A percentile compares a stretch with the other conserved stretches of the same genome.
Conservation (phyloP, 225 moss, liverwort and hornwort genomes). For the Physcomitrium patens region DNA sequence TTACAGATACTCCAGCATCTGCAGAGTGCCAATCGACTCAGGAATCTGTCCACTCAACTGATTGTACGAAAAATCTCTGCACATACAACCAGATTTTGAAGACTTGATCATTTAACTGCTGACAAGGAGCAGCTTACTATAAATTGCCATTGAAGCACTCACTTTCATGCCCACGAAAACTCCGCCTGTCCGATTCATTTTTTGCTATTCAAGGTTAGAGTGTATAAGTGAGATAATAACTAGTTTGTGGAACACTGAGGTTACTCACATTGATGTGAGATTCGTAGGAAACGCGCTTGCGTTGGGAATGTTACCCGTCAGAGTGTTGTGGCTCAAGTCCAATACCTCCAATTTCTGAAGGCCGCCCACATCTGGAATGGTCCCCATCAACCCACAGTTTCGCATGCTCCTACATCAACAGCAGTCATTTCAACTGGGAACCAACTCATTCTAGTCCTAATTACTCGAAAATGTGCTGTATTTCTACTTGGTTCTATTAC, state of each 20-base stretch:
- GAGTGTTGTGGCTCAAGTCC: conserved; percentile 52
- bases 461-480: too few relatives aligned
- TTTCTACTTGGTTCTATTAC: too few relatives aligned
- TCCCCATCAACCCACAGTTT: conserved; percentile 57
- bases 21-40: conserved; percentile 40
- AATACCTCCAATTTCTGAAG: conserved; percentile 32
- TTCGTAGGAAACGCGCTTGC: conserved; percentile 25
- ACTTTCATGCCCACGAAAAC: background rate
- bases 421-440: background rate
- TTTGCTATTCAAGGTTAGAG: background rate
- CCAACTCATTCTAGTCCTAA: background rate
- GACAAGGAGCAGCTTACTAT: background rate
- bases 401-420: conserved; percentile 64
- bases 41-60: conserved; percentile 40
- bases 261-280: conserved; percentile 46
- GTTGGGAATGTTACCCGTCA: conserved; percentile 39
- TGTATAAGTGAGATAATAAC: background rate
- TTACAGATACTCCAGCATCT: conserved; percentile 39
- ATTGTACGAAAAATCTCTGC: conserved; percentile 58
- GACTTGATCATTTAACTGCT: background rate
- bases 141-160: background rate
- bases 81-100: background rate
- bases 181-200: background rate
- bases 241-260: background rate
- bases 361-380: conserved; percentile 30